Evolutionary conservation across 345 rosid species (phyloP).

Genomic region (Schrenkiella parvula): DNA sequence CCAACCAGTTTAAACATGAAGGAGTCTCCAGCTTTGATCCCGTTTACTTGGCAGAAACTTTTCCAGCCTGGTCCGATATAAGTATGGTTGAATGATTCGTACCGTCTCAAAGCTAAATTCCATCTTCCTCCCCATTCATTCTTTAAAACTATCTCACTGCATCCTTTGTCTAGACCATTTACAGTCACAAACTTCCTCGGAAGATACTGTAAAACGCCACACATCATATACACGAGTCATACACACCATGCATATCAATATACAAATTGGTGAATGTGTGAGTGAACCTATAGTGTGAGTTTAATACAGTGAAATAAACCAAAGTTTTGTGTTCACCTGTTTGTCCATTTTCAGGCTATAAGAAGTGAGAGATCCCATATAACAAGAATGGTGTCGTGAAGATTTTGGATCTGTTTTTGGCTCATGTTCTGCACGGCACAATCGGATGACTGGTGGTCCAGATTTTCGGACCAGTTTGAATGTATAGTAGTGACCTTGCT

Average conservation of each 20-base stretch:
- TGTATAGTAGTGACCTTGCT: neutral
- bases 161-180: conserved; percentile 13
- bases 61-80: conserved; percentile 10
- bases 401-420: neutral
- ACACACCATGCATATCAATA: neutral
- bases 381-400: neutral
- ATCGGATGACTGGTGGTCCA: neutral
- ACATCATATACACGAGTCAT: neutral
- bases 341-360: neutral
- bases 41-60: conserved; percentile 11
- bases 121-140: conserved; percentile 7
- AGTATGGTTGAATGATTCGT: neutral
- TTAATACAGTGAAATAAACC: neutral
- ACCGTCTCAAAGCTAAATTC: neutral
- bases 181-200: neutral
- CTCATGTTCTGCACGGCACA: neutral
- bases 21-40: conserved; percentile 12
- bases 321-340: neutral
- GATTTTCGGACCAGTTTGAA: conserved; percentile 5
- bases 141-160: conserved; percentile 9
- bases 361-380: neutral
- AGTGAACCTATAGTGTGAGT: neutral
- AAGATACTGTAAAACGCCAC: conserved; percentile 7
- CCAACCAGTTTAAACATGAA: neutral
- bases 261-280: neutral